Percentiles rank a stretch among this genome's conserved stretches.
Evolutionary conservation across 768 basidiomycete species (phyloP).

Genomic region (Boletus rubroflammeus): DNA sequence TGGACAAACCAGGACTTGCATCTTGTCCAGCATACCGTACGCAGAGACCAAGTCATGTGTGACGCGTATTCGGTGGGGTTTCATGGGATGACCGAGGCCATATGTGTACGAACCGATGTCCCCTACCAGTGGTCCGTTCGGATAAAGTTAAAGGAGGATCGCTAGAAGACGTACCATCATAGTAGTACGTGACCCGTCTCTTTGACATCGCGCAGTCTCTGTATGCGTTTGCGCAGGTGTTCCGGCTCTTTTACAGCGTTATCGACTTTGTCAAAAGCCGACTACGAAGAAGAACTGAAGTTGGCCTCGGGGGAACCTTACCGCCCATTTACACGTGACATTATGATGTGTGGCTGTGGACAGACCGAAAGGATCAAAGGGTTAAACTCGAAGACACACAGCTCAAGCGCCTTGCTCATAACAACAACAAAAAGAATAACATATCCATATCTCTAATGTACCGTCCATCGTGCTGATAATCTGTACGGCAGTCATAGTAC

Average conservation of each 20-base stretch:
- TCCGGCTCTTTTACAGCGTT: neutral
- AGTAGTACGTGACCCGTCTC: constrained; percentile 76
- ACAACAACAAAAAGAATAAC: constrained; percentile 3
- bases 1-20: constrained; percentile 76
- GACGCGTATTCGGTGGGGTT: constrained; percentile 92
- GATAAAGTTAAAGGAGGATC: neutral
- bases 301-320: no score
- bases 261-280: neutral
- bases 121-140: constrained; percentile 36
- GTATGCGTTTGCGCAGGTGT: neutral
- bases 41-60: constrained; percentile 88
- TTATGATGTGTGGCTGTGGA: constrained; percentile 5
- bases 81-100: constrained; percentile 90
- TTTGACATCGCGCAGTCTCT: constrained; percentile 52
- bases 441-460: constrained; percentile 9
- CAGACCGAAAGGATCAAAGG: neutral
- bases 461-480: neutral
- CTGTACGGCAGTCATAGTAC: neutral
- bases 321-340: constrained; percentile 13
- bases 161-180: constrained; percentile 53
- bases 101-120: constrained; percentile 78
- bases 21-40: constrained; percentile 91
- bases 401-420: neutral
- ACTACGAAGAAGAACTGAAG: neutral
- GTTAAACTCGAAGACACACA: neutral